A percentile compares a stretch with the other conserved stretches of the same genome.
phyloP scores from a whole-genome alignment of 73 alveolate species.

The Breviolum minutum region DNA sequence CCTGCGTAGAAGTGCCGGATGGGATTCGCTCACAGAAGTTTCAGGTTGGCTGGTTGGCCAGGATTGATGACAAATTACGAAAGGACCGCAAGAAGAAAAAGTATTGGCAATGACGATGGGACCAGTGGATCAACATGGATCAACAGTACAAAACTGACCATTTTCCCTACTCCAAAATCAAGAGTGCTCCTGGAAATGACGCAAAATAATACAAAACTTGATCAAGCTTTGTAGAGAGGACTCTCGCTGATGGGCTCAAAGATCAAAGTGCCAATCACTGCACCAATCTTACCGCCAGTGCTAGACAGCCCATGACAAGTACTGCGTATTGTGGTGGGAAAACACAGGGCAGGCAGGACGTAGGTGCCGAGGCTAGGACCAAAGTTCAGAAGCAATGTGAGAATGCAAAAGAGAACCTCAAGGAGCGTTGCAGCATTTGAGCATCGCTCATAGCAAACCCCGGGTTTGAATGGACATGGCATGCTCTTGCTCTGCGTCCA shows the following conservation, averaged over 20 bases:
- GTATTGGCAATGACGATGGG: no score
- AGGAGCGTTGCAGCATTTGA: not conserved
- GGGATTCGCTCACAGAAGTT: no score
- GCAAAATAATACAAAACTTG: not conserved
- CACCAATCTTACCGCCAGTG: constrained; percentile 54
- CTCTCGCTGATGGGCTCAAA: constrained; percentile 55
- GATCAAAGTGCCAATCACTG: constrained; percentile 48
- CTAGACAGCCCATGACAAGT: constrained; percentile 55
- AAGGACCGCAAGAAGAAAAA: no score
- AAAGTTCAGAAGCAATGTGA: constrained; percentile 44
- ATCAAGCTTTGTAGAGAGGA: not conserved
- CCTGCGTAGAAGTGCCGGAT: not conserved
- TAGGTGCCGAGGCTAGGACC: constrained; percentile 83
- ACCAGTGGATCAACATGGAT: no score
- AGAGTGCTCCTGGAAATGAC: not conserved
- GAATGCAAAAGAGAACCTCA: constrained; percentile 47
- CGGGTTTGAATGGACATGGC: not conserved
- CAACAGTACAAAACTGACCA: no score
- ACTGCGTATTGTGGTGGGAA: constrained; percentile 65
- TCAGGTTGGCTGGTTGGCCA: no score
- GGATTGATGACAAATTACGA: no score
- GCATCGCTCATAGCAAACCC: not conserved
- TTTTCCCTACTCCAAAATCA: no score
- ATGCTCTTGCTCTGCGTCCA: not conserved
- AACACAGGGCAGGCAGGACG: constrained; percentile 59